Evolutionary conservation across 1,284 basidiomycete genomes (phyloP).

Genomic region (Rhodofomes roseus): DNA sequence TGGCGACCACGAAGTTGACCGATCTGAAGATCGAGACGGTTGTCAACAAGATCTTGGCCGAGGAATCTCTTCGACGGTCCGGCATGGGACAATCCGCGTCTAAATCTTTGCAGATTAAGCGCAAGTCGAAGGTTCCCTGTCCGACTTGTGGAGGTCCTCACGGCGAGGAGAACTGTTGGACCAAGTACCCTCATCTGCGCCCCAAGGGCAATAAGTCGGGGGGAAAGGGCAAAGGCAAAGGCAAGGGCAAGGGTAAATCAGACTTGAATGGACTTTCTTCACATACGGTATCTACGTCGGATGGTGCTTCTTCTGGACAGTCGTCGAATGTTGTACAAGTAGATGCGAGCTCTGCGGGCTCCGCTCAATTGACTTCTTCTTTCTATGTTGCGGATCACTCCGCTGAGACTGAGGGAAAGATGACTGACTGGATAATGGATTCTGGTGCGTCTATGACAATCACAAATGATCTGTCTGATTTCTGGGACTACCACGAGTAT

Average conservation of each 20-base stretch:
- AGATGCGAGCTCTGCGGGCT: background rate
- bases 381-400: background rate
- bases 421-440: background rate
- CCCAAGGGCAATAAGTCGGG: background rate
- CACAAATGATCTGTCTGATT: background rate
- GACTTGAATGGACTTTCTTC: background rate
- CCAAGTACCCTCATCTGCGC: background rate
- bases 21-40: background rate
- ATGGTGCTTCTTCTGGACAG: background rate
- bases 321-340: background rate
- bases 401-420: background rate
- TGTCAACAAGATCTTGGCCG: background rate
- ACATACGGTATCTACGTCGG: background rate
- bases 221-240: background rate
- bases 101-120: background rate
- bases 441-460: background rate
- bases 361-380: background rate
- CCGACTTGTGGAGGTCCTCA: background rate
- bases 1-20: background rate
- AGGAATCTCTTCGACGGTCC: background rate
- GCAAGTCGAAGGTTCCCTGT: background rate
- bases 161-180: background rate
- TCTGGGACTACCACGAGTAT: background rate
- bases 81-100: background rate
- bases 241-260: background rate